These are phyloP conservation scores for Solanum chilense DNA, from an alignment of 257 asterid genomes.

Conservation along the genomic window DNA sequence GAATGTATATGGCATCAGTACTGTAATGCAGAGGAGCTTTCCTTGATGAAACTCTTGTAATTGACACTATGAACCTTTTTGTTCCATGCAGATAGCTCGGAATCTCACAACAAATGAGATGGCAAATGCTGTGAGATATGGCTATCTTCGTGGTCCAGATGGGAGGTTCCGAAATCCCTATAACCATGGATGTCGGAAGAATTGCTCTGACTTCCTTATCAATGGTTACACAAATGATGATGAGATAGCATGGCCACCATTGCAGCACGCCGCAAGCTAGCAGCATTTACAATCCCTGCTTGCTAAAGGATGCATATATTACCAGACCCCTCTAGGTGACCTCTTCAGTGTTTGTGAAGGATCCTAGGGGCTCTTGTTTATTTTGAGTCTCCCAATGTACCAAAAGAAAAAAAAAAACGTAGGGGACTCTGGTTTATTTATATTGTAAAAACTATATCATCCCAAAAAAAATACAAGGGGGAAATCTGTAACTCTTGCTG, in stretches of 20 bases:
- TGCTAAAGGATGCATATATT: background rate
- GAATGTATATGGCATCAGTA: background rate
- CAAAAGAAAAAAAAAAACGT: background rate
- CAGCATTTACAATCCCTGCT: background rate
- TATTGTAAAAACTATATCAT: background rate
- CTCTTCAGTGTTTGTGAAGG: background rate
- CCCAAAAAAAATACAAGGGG: background rate
- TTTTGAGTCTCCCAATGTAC: background rate
- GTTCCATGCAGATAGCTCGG: slow-evolving; percentile 56
- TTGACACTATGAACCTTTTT: background rate
- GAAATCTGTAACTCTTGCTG: background rate
- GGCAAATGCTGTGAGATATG: slow-evolving; percentile 76
- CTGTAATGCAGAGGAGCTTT: background rate
- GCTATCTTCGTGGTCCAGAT: slow-evolving; percentile 87
- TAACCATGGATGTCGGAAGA: slow-evolving; percentile 85
- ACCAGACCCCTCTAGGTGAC: background rate
- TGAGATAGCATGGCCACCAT: slow-evolving; percentile 92
- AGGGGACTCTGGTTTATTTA: background rate
- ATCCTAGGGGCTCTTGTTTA: background rate
- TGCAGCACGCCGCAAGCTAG: slow-evolving; percentile 48
- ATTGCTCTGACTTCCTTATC: slow-evolving; percentile 72
- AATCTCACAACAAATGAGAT: slow-evolving; percentile 86
- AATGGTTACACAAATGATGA: slow-evolving; percentile 70
- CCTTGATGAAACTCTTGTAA: background rate
- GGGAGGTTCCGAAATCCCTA: slow-evolving; percentile 89